phyloP scores from a whole-genome alignment of 805 yeast genomes.

The Saturnispora sekii region DNA sequence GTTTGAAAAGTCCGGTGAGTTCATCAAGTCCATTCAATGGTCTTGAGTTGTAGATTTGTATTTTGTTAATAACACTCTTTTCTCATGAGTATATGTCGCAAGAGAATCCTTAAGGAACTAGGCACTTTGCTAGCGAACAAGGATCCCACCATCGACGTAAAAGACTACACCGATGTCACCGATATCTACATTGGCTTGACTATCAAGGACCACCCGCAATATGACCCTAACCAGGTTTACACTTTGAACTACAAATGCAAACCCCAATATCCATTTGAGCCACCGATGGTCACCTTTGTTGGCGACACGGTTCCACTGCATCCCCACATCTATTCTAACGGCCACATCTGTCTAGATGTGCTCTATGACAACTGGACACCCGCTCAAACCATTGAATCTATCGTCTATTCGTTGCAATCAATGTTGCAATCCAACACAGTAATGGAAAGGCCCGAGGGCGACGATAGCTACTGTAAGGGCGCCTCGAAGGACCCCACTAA shows the following conservation, averaged over 20 bases:
- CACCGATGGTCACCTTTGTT: constrained; percentile 8
- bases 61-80: neutral
- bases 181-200: constrained; percentile 5
- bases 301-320: constrained; percentile 45
- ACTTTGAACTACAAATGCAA: constrained; percentile 3
- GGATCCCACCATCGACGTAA: constrained; percentile 1
- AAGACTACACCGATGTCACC: neutral
- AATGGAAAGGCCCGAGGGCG: constrained; percentile 48
- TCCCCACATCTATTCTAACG: constrained; percentile 69
- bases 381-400: constrained; percentile 40
- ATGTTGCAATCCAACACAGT: constrained; percentile 44
- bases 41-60: constrained; percentile 1
- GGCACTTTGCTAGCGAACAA: neutral
- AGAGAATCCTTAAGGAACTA: constrained; percentile 4
- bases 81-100: constrained; percentile 1
- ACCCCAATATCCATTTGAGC: constrained; percentile 9
- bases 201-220: constrained; percentile 3
- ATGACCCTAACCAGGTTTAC: constrained; percentile 1
- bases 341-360: constrained; percentile 66
- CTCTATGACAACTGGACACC: constrained; percentile 64
- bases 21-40: neutral
- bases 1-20: constrained; percentile 5
- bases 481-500: constrained; percentile 54
- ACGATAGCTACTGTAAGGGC: constrained; percentile 34
- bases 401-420: constrained; percentile 52